Percentiles rank a stretch among this genome's conserved stretches.
phyloP scores from a whole-genome alignment of 106 monocot species.

The Xerophyta viscosa region DNA sequence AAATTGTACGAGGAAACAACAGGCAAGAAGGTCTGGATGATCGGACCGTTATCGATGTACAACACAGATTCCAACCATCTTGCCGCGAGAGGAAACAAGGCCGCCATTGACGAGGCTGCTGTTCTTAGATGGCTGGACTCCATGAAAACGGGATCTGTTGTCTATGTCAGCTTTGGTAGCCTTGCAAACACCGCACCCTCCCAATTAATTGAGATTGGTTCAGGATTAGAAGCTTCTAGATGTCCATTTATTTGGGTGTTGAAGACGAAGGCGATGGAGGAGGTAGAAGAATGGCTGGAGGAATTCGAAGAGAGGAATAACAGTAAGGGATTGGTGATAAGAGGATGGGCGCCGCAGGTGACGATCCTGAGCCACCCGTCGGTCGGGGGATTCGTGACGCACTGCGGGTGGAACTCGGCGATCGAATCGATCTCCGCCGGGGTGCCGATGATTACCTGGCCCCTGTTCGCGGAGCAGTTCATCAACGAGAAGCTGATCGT shows the following conservation, averaged over 20 bases:
- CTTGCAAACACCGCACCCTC: not conserved
- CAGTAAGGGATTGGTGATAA: not conserved
- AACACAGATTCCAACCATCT: not conserved
- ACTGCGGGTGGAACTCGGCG: constrained; percentile 5
- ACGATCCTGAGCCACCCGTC: not conserved
- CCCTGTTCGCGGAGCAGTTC: not conserved
- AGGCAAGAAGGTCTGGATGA: not conserved
- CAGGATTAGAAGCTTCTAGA: not conserved
- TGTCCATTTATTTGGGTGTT: not conserved
- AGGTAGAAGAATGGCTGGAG: constrained; percentile 1
- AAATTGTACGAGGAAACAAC: not conserved
- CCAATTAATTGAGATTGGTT: not conserved
- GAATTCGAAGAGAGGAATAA: not conserved
- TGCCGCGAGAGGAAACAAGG: not conserved
- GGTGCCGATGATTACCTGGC: constrained; percentile 3
- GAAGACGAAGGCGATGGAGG: not conserved
- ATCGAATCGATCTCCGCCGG: not conserved
- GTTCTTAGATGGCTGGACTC: not conserved
- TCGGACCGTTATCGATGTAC: not conserved
- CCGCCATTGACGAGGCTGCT: not conserved
- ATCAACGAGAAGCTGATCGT: constrained; percentile 2
- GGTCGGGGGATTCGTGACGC: constrained; percentile 1
- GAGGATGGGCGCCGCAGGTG: constrained; percentile 4
- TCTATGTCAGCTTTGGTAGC: constrained; percentile 10
- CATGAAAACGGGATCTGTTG: not conserved